Evolutionary conservation across 805 yeast species (phyloP), one percentile per base, ranked within the genome.

Genomic region (Barnettozyma vustinii): DNA sequence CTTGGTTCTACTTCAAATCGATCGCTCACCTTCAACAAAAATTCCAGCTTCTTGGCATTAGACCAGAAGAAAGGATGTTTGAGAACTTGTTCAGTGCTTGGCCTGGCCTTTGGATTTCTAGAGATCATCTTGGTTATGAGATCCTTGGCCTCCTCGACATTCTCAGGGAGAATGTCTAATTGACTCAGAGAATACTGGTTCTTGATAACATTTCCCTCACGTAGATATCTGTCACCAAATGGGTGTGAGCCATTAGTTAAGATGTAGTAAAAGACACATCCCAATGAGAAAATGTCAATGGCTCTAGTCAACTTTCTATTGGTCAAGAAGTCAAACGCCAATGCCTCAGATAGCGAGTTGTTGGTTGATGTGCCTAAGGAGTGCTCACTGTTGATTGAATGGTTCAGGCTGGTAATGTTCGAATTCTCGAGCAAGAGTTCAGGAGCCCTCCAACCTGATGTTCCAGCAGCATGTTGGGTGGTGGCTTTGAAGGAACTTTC

Each of bases 381-480:
- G 32, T 56, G 57, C 4, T 60, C 64, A 52, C 56, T 60, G 45
- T 27, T 47, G 13, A 48, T 39, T n/a, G 56, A 52, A 30, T 48
- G 25, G 12, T 51, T 46, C 32, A 46, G 45, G 44, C 46, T 53
- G 9, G 40, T 33, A 9, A 52, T 21, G 49, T 52, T 52, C 8
- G 56, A 46, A 20, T 65, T 73, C 40, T 74, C 78, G 21, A 77
- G 64, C 35, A 88, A 67, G 32, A 88, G 65, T 60, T 94, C 99
- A 0, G 99, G 99, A 0, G 99, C 98, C 57, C 97, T 77, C 99
- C 99, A 94, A 3, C 99, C 99, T 4, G 94, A 80, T 0, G 99
- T 94, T 2, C 99, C 99, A 0, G 97, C 96, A 18, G 96, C 95
- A 59, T 89, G 83, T 32, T 88, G 90, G 0, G 94, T 84, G 0